Evolutionary conservation across 108 stramenopile genomes (phyloP).

Genomic region (Tribonema minus): DNA sequence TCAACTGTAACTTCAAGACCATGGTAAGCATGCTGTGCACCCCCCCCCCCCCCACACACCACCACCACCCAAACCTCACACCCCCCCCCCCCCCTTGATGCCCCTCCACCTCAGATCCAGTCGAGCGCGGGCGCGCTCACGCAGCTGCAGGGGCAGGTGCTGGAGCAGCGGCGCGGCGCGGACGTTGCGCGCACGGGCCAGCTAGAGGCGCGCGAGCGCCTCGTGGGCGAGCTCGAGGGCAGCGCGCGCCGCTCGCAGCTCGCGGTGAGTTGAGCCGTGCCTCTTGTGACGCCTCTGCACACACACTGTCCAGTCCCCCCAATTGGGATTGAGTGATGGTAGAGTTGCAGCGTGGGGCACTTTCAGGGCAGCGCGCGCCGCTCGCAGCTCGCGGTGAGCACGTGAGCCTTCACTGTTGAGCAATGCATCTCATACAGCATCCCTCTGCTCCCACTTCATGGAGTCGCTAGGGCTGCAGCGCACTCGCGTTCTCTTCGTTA

Average conservation of each 20-base stretch:
- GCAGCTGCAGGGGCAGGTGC: conserved; percentile 34
- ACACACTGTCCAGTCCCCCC: too few relatives aligned
- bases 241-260: conserved; percentile 46
- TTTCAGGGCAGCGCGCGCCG: conserved; percentile 45
- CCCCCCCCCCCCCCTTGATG: neutral
- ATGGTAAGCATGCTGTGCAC: neutral
- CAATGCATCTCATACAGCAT: too few relatives aligned
- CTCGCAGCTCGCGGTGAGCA: conserved; percentile 21
- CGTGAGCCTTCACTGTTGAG: too few relatives aligned
- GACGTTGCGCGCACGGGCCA: conserved; percentile 44
- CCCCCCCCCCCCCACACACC: neutral
- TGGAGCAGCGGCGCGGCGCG: conserved; percentile 10
- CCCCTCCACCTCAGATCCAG: conserved; percentile 2
- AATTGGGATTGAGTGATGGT: too few relatives aligned
- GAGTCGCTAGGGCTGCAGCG: too few relatives aligned
- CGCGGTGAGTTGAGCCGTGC: neutral
- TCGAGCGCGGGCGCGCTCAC: conserved; percentile 43
- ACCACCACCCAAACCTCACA: neutral
- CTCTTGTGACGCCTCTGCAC: too few relatives aligned
- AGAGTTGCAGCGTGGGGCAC: conserved; percentile 40
- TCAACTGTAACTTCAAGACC: neutral
- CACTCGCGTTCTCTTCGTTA: too few relatives aligned
- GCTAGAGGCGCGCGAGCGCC: conserved; percentile 48
- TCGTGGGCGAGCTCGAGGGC: conserved; percentile 43
- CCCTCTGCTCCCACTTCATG: too few relatives aligned